A percentile compares a stretch with the other conserved stretches of the same genome.
Evolutionary conservation across 441 rosid genomes (phyloP).

Genomic region (Pelargonium fulgidum): DNA sequence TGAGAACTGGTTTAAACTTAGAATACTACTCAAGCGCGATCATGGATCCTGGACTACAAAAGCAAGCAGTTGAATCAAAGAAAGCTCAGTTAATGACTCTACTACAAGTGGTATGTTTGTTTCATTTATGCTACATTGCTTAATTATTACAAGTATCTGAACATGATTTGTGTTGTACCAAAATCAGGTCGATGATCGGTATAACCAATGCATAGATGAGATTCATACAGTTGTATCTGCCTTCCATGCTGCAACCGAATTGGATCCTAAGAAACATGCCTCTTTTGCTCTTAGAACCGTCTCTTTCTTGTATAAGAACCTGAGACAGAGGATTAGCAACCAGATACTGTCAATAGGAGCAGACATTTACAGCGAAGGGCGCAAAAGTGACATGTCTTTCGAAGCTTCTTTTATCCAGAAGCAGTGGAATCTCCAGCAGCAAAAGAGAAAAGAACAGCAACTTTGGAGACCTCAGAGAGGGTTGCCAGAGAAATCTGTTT

Average conservation of each 20-base stretch:
- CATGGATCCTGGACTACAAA: slow-evolving; percentile 28
- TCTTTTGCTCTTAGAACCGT: slow-evolving; percentile 68
- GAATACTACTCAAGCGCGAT: slow-evolving; percentile 20
- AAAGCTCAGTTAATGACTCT: slow-evolving; percentile 57
- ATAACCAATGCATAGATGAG: slow-evolving; percentile 76
- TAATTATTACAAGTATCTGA: neutral
- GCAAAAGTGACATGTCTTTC: slow-evolving; percentile 30
- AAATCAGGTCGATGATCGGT: slow-evolving; percentile 68
- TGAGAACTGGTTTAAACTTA: slow-evolving; percentile 22
- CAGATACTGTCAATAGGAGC: slow-evolving; percentile 67
- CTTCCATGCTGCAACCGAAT: slow-evolving; percentile 82
- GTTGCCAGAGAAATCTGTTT: slow-evolving; percentile 77
- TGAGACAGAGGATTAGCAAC: slow-evolving; percentile 76
- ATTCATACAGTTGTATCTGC: slow-evolving; percentile 83
- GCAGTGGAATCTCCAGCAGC: slow-evolving; percentile 76
- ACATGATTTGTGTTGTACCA: too few relatives aligned
- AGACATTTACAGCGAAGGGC: slow-evolving; percentile 18
- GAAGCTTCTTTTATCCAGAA: slow-evolving; percentile 50
- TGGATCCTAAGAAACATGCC: slow-evolving; percentile 71
- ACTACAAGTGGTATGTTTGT: slow-evolving; percentile 59
- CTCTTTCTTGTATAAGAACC: slow-evolving; percentile 56
- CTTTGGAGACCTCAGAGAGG: slow-evolving; percentile 91
- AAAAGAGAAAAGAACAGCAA: slow-evolving; percentile 62
- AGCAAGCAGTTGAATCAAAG: slow-evolving; percentile 41
- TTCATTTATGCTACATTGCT: slow-evolving; percentile 11